phyloP scores from a whole-genome alignment of 176 grass and related monocot genomes.

The Eleusine coracana region DNA sequence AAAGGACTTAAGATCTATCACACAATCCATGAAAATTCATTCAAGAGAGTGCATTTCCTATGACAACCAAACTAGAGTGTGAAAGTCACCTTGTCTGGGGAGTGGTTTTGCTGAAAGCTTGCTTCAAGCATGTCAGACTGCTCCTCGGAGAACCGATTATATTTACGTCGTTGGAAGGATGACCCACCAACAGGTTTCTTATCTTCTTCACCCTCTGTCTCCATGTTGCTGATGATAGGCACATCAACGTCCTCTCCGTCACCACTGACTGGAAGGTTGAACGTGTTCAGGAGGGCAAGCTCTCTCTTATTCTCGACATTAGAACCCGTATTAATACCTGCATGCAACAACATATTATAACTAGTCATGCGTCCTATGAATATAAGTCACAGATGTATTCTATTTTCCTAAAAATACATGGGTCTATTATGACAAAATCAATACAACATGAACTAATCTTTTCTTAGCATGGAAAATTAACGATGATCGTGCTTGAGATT shows the following conservation, averaged over 20 bases:
- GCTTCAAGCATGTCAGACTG: constrained; percentile 55
- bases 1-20: neutral
- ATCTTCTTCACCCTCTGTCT: constrained; percentile 19
- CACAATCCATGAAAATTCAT: neutral
- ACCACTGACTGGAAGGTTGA: constrained; percentile 26
- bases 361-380: neutral
- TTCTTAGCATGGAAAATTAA: neutral
- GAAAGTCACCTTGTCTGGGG: constrained; percentile 41
- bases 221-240: neutral
- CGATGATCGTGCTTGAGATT: neutral
- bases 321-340: constrained; percentile 18
- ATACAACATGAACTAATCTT: neutral
- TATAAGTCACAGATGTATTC: neutral
- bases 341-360: neutral
- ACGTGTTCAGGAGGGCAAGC: constrained; percentile 29
- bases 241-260: constrained; percentile 42
- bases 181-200: neutral
- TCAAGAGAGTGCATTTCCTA: neutral
- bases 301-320: constrained; percentile 31
- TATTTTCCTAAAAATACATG: neutral
- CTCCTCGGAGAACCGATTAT: constrained; percentile 44
- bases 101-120: constrained; percentile 53
- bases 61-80: neutral
- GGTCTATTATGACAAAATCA: neutral
- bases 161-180: neutral